A percentile compares a stretch with the other conserved stretches of the same genome.
These are phyloP conservation scores for Monilinia vaccinii-corymbosi DNA, from an alignment of 2,329 filamentous ascomycete genomes.

Conservation along the genomic window DNA sequence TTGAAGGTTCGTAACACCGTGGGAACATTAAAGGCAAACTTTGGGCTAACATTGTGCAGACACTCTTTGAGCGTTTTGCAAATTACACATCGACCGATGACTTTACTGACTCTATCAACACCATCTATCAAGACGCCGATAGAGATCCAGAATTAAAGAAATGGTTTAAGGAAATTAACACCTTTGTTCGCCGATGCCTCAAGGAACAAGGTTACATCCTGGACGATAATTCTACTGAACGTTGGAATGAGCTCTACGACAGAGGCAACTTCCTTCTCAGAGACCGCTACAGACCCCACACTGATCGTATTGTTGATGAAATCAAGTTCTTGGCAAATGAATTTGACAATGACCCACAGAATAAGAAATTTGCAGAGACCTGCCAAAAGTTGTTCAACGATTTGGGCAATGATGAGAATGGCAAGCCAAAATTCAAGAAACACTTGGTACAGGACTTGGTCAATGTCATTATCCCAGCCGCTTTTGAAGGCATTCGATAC, in stretches of 20 bases:
- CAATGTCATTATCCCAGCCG: conserved; percentile 73
- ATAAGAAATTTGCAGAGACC: conserved; percentile 68
- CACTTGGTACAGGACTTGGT: conserved; percentile 83
- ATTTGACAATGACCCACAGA: conserved; percentile 81
- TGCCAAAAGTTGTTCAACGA: conserved; percentile 81
- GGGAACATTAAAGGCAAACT: background rate
- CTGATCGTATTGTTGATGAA: conserved; percentile 79
- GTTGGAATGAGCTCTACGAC: conserved; percentile 82
- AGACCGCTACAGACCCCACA: conserved; percentile 79
- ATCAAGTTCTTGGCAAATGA: conserved; percentile 82
- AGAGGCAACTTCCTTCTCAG: conserved; percentile 78
- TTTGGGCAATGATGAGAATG: conserved; percentile 77
- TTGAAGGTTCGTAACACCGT: conserved; percentile 40
- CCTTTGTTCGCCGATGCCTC: conserved; percentile 72
- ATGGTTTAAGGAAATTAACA: conserved; percentile 78
- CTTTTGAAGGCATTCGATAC: conserved; percentile 81
- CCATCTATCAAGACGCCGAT: conserved; percentile 81
- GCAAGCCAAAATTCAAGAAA: conserved; percentile 84
- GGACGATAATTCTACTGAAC: conserved; percentile 65
- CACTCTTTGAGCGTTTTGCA: conserved; percentile 87
- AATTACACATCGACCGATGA: conserved; percentile 87
- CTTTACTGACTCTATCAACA: conserved; percentile 73
- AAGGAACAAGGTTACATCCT: conserved; percentile 88
- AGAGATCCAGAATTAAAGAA: conserved; percentile 74
- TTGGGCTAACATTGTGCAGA: conserved; percentile 38